Evolutionary conservation across 2,329 filamentous ascomycete species (phyloP).

Genomic region (Curvularia spicifera): DNA sequence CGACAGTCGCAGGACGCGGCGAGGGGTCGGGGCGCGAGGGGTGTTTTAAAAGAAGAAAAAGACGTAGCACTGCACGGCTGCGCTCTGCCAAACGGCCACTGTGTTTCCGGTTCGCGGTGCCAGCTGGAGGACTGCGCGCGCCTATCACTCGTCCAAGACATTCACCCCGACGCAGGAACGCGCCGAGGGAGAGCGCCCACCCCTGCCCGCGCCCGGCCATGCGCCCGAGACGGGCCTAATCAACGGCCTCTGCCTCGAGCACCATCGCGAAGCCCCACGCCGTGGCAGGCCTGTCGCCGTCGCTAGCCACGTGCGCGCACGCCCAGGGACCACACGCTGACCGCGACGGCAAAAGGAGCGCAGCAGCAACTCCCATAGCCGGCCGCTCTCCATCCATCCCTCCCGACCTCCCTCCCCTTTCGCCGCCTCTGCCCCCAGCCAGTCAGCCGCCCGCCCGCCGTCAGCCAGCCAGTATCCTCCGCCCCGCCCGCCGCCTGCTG

Average conservation of each 20-base stretch:
- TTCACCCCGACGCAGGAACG: slow-evolving; percentile 20
- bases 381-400: background rate
- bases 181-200: background rate
- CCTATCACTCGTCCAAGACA: slow-evolving; percentile 6
- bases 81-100: background rate
- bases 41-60: background rate
- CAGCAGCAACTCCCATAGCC: background rate
- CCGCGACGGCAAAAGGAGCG: background rate
- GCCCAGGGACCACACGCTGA: background rate
- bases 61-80: background rate
- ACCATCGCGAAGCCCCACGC: background rate
- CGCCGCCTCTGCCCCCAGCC: background rate
- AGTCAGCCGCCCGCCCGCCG: slow-evolving; percentile 4
- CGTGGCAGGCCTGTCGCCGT: background rate
- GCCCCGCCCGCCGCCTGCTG: background rate
- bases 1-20: background rate
- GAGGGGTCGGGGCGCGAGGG: background rate
- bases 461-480: background rate
- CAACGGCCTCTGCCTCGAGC: background rate
- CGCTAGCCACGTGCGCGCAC: background rate
- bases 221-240: background rate
- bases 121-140: slow-evolving; percentile 11
- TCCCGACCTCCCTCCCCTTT: background rate
- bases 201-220: slow-evolving; percentile 1
- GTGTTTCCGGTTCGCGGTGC: slow-evolving; percentile 15